Base-by-base conservation (phyloP, 352 stramenopile species). In the Pythium rishiriense region DNA sequence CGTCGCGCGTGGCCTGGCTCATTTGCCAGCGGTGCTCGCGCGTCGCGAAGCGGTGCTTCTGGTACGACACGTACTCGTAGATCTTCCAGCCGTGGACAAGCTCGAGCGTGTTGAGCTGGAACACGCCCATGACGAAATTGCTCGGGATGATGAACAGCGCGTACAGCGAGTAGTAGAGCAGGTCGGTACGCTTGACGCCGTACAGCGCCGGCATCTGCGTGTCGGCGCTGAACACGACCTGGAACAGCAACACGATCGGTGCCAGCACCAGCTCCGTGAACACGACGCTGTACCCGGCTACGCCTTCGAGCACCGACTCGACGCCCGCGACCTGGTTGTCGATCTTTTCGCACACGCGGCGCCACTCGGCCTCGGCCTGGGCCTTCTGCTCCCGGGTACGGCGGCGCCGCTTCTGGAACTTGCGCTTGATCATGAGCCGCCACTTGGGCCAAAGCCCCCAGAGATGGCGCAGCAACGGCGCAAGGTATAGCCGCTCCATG, bases 41-140 rank as follows among this genome's bases (percentile, higher is more conserved):
- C 31, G 97, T 96, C 14, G 76, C 78, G 71, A 99, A 99, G 29
- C 96, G 85, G 69, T 98, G 98, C 58, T 94, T 80, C 66, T 98
- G 93, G 70, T 99, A 99, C 35, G 89, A 90, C 7, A 98, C 80
- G 74, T 98, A 99, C 75, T 99, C 97, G 78, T 98, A 98, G 11
- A 99, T 83, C 70, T 97, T 97, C 94, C 96, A 99, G 9, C 96
- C 97, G 60, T 98, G 93, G 10, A 97, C 81, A 14, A 99, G 87
- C 66, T 99, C 97, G 58, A 98, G 90, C 26, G 91, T 97, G 70
- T 98, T 98, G 3, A 98, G 83, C 63, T 99, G 80, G 51, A 99
- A 97, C 3, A 96, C 84, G 63, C 98, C 96, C 59, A 98, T 86
- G 47, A 97, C 66, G 28, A 98, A 78, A 58, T 91, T 95, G 71